Evolutionary conservation across 345 rosid genomes (phyloP).

Genomic region (sweet orange (Citrus sinensis)): DVS_A1.0 CM039166.1:20439001-20439500

Average conservation of each 20-base stretch:
- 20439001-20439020: not conserved
- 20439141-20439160: conserved; percentile 40
- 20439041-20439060: conserved; percentile 45
- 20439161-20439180: conserved; percentile 17
- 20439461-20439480: conserved; percentile 27
- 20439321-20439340: not conserved
- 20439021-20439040: conserved; percentile 35
- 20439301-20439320: not conserved
- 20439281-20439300: conserved; percentile 29
- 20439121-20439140: conserved; percentile 36
- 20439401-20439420: not conserved
- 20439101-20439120: conserved; percentile 27
- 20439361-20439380: conserved; percentile 20
- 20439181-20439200: conserved; percentile 29
- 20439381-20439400: not conserved
- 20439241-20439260: conserved; percentile 32
- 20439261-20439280: conserved; percentile 27
- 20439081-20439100: conserved; percentile 29
- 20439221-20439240: conserved; percentile 22
- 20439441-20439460: not conserved
- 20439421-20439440: not conserved
- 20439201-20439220: conserved; percentile 32
- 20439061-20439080: conserved; percentile 30
- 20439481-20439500: conserved; percentile 25
- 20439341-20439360: conserved; percentile 27